Evolutionary conservation across 257 asterid species (phyloP).

Genomic region (Perilla frutescens): DNA sequence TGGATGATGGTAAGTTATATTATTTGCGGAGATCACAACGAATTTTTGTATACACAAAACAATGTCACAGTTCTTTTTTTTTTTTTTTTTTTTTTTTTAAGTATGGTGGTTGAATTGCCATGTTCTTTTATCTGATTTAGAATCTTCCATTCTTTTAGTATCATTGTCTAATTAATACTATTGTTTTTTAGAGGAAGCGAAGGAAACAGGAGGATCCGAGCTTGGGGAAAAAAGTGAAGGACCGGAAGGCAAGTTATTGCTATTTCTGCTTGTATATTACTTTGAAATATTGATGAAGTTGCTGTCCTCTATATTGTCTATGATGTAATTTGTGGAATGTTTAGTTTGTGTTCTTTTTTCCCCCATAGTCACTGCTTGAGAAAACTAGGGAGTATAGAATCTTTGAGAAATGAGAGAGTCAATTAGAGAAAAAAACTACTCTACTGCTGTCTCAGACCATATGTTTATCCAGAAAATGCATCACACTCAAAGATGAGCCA

Average conservation of each 20-base stretch:
- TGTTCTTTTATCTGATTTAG: slow-evolving; percentile 26
- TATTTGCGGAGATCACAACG: slow-evolving; percentile 30
- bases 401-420: slow-evolving; percentile 15
- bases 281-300: slow-evolving; percentile 1
- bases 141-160: background rate
- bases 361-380: background rate
- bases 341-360: background rate
- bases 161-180: slow-evolving; percentile 19
- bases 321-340: slow-evolving; percentile 6
- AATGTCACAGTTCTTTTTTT: background rate
- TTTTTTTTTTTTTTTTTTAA: slow-evolving; percentile 7
- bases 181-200: slow-evolving; percentile 72
- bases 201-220: slow-evolving; percentile 75
- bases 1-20: slow-evolving; percentile 79
- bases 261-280: background rate
- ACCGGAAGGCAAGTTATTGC: slow-evolving; percentile 54
- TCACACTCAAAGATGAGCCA: background rate
- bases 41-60: background rate
- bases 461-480: background rate
- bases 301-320: background rate
- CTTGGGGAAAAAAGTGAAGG: slow-evolving; percentile 69
- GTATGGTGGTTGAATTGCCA: slow-evolving; percentile 1
- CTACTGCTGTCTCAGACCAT: slow-evolving; percentile 5
- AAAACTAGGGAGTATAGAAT: background rate
- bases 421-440: slow-evolving; percentile 11